Evolutionary conservation across 495 filamentous ascomycete genomes (phyloP), one percentile per base, ranked within the genome.

Genomic region (Astrocystis sublimbata): DNA sequence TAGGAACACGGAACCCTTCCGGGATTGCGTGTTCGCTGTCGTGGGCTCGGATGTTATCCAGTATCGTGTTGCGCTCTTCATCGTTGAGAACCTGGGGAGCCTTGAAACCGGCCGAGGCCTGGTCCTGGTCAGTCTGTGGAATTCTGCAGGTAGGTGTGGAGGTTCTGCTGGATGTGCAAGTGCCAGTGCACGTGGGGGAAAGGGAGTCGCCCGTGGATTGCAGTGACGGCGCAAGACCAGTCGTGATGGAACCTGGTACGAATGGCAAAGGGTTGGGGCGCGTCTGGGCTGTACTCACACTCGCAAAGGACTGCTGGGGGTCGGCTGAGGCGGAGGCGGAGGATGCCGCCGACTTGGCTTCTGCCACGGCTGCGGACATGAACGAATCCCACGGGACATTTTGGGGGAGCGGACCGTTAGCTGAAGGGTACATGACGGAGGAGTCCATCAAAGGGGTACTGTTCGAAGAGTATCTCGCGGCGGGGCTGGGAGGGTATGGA

Each of bases 1-100:
- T 86, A 9, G 94, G 96, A 23, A 96, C 83, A 66, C 92, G 90
- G 83, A 98, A 97, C 63, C 87, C 90, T 41, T 92, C 90, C 13
- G 92, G 87, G 53, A 97, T 86, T n/a, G 89, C 86, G 57, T 87
- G 85, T 65, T 96, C 90, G 67, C 74, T 86, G 69, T 98, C 93
- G 50, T 83, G 86, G 60, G 79, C 79, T 64, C 87, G 88, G 72
- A 98, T 92, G 63, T 92, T 92, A 67, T 96, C 91, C 57, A 93
- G 76, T 56, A 97, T 87, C 68, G 86, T 81, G 67, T 87, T 87
- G 61, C 91, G 87, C 74, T 97, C 89, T 67, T 96, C 88, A 42
- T 96, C 91, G 60, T 81, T 87, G 64, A 76, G 68, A 46, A 89
- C 79, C 72, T 92, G 89, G 56, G 85, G 84, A 38, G 88, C 83